A percentile compares a stretch with the other conserved stretches of the same genome.
These are phyloP conservation scores for Fusarium luffae DNA, from an alignment of 2,329 filamentous ascomycete genomes.

Conservation along the genomic window DNA sequence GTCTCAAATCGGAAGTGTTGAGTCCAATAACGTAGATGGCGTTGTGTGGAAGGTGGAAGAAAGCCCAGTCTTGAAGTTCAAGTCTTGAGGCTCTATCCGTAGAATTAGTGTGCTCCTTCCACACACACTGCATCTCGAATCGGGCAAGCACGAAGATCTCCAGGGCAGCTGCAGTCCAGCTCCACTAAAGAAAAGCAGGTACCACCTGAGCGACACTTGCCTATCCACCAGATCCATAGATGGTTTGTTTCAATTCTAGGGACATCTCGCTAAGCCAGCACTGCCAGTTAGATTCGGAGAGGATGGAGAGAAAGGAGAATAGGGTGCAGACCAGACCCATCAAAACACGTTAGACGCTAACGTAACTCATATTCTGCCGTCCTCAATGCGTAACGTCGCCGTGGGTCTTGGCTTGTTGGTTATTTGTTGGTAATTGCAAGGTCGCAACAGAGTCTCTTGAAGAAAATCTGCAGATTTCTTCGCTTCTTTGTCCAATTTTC, in stretches of 20 bases:
- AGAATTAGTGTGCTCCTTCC: constrained; percentile 12
- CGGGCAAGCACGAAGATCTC: constrained; percentile 18
- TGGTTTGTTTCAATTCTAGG: constrained; percentile 27
- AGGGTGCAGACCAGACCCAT: constrained; percentile 2
- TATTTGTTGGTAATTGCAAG: constrained; percentile 6
- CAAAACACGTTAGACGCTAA: constrained; percentile 13
- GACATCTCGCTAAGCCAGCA: background rate
- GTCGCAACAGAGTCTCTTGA: background rate
- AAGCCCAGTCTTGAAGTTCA: background rate
- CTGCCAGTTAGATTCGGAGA: constrained; percentile 10
- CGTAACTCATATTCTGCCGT: constrained; percentile 5
- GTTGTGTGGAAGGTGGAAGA: background rate
- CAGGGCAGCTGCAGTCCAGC: constrained; percentile 1
- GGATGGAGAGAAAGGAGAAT: constrained; percentile 8
- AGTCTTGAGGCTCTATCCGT: constrained; percentile 7
- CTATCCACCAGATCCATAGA: constrained; percentile 21
- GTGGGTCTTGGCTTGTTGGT: constrained; percentile 15
- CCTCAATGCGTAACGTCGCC: constrained; percentile 23
- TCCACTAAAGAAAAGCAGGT: constrained; percentile 3
- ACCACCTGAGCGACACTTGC: constrained; percentile 1
- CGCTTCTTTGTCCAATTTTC: background rate
- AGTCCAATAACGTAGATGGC: constrained; percentile 8
- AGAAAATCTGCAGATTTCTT: background rate
- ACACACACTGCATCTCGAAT: background rate
- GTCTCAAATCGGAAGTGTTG: background rate